Conservation (phyloP, 140 eudicot genomes). For the Bidens hawaiensis region DNA sequence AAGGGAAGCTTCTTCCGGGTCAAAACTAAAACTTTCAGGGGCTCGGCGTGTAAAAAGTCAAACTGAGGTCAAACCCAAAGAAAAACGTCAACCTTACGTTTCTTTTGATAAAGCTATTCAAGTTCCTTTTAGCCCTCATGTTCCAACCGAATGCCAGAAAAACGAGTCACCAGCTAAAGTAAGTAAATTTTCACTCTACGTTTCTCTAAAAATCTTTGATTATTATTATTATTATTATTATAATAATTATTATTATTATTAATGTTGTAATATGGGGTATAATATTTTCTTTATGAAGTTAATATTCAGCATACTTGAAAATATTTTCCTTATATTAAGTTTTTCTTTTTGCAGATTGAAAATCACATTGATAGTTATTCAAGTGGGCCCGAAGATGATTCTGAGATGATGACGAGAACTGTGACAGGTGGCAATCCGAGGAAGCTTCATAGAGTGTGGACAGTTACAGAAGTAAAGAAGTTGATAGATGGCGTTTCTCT, state of each 20-base stretch:
- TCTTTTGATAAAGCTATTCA: conserved; percentile 57
- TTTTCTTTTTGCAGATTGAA: conserved; percentile 18
- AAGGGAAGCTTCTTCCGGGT: conserved; percentile 31
- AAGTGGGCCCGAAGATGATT: conserved; percentile 34
- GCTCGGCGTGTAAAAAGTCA: conserved; percentile 34
- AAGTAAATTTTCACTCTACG: neutral
- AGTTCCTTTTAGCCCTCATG: conserved; percentile 63
- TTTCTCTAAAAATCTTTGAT: neutral
- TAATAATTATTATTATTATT: too few species aligned
- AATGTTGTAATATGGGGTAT: neutral
- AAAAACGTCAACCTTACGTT: conserved; percentile 30
- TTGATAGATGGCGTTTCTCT: conserved; percentile 77
- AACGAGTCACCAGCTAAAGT: conserved; percentile 11
- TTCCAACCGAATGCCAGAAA: conserved; percentile 33
- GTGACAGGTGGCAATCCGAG: conserved; percentile 41
- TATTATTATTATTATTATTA: neutral
- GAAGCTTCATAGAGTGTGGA: conserved; percentile 70
- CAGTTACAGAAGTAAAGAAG: conserved; percentile 58
- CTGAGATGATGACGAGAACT: conserved; percentile 15
- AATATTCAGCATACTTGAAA: neutral
- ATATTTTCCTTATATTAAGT: too few species aligned
- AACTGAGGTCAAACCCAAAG: conserved; percentile 26
- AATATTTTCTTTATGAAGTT: neutral
- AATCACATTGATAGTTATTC: conserved; percentile 15
- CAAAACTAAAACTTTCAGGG: conserved; percentile 37